Conservation (phyloP, 768 basidiomycete genomes). For the Psilocybe cubensis region DNA sequence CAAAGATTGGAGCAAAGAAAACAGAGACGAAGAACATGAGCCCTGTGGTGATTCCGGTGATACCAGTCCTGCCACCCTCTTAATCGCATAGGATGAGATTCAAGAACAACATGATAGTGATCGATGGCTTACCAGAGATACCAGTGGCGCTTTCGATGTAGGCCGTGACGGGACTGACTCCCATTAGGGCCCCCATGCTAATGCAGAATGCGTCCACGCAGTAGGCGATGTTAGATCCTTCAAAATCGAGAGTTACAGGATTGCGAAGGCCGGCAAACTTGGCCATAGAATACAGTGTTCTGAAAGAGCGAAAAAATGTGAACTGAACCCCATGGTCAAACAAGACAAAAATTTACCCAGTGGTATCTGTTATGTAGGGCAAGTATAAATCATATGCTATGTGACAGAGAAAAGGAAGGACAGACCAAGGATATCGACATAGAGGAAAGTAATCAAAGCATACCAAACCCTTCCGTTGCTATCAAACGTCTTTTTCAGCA, state of each 20-base stretch:
- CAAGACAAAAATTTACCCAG: conserved; percentile 45
- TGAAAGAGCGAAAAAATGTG: conserved; percentile 38
- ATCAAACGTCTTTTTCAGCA: conserved; percentile 19
- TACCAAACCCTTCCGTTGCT: conserved; percentile 83
- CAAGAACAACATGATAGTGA: not conserved
- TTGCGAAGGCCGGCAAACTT: conserved; percentile 90
- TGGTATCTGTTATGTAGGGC: conserved; percentile 43
- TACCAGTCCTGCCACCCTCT: conserved; percentile 89
- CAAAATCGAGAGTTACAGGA: conserved; percentile 84
- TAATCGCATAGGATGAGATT: conserved; percentile 2
- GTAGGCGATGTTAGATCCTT: conserved; percentile 81
- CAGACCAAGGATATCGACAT: conserved; percentile 82
- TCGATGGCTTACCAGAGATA: conserved; percentile 56
- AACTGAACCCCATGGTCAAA: not conserved
- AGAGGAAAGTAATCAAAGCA: conserved; percentile 86
- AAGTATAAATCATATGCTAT: not conserved
- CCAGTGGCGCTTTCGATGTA: conserved; percentile 85
- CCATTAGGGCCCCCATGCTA: conserved; percentile 79
- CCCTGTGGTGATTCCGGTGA: conserved; percentile 75
- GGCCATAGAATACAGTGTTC: conserved; percentile 90
- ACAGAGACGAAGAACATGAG: conserved; percentile 81
- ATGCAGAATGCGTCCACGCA: conserved; percentile 84
- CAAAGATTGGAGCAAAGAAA: conserved; percentile 90
- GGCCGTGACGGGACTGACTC: conserved; percentile 81
- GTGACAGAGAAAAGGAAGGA: conserved; percentile 1